phyloP scores from a whole-genome alignment of 768 basidiomycete species.

The Rubroboletus pulcherrimus region DNA sequence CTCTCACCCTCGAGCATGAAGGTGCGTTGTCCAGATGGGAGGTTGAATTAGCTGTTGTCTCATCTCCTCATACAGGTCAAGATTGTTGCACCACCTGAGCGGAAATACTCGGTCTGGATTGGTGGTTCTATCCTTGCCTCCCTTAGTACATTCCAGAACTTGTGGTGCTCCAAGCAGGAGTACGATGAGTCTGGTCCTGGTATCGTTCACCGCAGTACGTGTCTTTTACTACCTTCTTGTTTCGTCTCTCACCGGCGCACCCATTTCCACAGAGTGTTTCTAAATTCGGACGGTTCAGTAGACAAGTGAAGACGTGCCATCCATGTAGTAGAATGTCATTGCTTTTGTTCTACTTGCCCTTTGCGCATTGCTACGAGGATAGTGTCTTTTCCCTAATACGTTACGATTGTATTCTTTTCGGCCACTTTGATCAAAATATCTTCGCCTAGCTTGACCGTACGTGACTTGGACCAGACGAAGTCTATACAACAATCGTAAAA shows the following conservation, averaged over 20 bases:
- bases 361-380: slow-evolving; percentile 15
- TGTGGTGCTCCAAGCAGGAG: slow-evolving; percentile 93
- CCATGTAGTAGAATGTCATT: slow-evolving; percentile 27
- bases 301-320: slow-evolving; percentile 19
- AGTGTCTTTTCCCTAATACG: slow-evolving; percentile 16
- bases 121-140: slow-evolving; percentile 85
- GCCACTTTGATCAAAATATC: slow-evolving; percentile 2
- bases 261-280: slow-evolving; percentile 22
- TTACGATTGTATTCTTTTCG: slow-evolving; percentile 20
- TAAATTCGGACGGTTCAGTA: slow-evolving; percentile 19
- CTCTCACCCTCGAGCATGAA: slow-evolving; percentile 84
- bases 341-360: slow-evolving; percentile 11
- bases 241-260: not conserved
- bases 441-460: not conserved
- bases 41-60: not conserved
- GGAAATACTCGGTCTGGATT: slow-evolving; percentile 96
- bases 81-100: slow-evolving; percentile 90
- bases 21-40: slow-evolving; percentile 33
- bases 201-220: slow-evolving; percentile 75
- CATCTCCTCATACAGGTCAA: slow-evolving; percentile 51
- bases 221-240: not conserved
- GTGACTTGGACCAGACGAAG: not conserved
- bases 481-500: not conserved
- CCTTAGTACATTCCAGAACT: slow-evolving; percentile 92
- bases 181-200: slow-evolving; percentile 83